A percentile compares a stretch with the other conserved stretches of the same genome.
These are phyloP conservation scores for Hypoxylon sp. DNA, from an alignment of 2,329 filamentous ascomycete species.

Conservation along the genomic window DNA sequence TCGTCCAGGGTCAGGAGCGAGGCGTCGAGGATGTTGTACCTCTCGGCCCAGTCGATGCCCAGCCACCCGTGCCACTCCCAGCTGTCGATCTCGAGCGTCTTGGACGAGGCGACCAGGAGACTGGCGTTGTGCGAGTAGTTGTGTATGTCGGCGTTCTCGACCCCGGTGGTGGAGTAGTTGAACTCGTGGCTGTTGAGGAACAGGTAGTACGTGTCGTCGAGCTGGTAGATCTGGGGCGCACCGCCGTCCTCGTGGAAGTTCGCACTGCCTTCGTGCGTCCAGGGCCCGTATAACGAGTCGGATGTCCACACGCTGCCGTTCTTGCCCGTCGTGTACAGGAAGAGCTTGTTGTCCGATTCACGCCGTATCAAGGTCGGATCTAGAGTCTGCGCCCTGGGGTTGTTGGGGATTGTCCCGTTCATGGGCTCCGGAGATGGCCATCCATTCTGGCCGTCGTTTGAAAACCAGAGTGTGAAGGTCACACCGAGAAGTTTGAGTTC, in stretches of 20 bases:
- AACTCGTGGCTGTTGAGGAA: conserved; percentile 40
- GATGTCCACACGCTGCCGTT: conserved; percentile 39
- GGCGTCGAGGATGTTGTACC: conserved; percentile 40
- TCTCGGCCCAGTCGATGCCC: conserved; percentile 35
- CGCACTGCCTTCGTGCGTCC: conserved; percentile 31
- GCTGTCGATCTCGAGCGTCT: conserved; percentile 32
- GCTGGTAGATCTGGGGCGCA: conserved; percentile 30
- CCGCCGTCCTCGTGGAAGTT: conserved; percentile 33
- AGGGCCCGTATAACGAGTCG: conserved; percentile 38
- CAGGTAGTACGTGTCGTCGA: conserved; percentile 38
- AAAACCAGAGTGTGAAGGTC: conserved; percentile 16
- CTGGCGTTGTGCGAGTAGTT: conserved; percentile 30
- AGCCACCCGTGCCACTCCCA: conserved; percentile 36
- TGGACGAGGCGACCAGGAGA: conserved; percentile 32
- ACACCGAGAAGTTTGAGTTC: conserved; percentile 4
- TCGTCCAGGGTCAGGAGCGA: conserved; percentile 30
- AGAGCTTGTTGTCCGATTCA: conserved; percentile 36
- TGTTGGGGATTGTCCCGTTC: conserved; percentile 38
- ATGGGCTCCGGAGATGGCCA: conserved; percentile 35
- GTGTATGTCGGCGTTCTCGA: conserved; percentile 28
- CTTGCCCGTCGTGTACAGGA: conserved; percentile 39
- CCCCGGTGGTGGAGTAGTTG: conserved; percentile 31
- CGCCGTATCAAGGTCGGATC: conserved; percentile 38
- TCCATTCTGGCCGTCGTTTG: conserved; percentile 14
- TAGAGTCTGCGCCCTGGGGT: conserved; percentile 33